Evolutionary conservation across 1,284 basidiomycete genomes (phyloP).

Genomic region (Schizophyllum commune): DNA sequence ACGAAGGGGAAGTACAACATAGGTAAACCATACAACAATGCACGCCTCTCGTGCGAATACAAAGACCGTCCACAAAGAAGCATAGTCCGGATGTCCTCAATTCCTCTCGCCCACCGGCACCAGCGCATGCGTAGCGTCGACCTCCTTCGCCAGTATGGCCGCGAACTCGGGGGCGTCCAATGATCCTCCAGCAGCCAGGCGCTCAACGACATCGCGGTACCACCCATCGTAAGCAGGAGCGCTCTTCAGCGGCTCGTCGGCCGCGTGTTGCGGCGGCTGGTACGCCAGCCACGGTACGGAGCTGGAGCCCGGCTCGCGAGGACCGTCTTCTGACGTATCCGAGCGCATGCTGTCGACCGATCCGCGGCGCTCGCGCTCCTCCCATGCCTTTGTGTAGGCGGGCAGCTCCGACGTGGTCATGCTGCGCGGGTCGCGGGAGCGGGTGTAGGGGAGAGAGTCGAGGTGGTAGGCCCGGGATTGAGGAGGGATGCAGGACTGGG

Average conservation of each 20-base stretch:
- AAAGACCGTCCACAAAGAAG: too few relatives aligned
- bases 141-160: background rate
- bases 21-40: too few relatives aligned
- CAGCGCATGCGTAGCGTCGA: background rate
- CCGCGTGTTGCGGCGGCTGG: background rate
- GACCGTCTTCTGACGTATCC: background rate
- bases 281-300: background rate
- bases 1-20: too few relatives aligned
- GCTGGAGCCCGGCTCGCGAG: background rate
- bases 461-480: too few relatives aligned
- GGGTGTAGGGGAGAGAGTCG: background rate
- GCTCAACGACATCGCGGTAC: background rate
- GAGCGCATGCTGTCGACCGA: background rate
- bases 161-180: background rate
- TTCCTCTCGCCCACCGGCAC: background rate
- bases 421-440: background rate
- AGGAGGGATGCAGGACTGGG: too few relatives aligned
- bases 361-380: background rate
- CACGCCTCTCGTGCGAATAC: too few relatives aligned
- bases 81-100: too few relatives aligned
- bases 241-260: background rate
- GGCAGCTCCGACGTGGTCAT: background rate
- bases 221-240: background rate
- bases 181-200: background rate
- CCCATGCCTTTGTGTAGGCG: background rate